Evolutionary conservation across 345 rosid species (phyloP).

Genomic region (Populus deltoides): DNA sequence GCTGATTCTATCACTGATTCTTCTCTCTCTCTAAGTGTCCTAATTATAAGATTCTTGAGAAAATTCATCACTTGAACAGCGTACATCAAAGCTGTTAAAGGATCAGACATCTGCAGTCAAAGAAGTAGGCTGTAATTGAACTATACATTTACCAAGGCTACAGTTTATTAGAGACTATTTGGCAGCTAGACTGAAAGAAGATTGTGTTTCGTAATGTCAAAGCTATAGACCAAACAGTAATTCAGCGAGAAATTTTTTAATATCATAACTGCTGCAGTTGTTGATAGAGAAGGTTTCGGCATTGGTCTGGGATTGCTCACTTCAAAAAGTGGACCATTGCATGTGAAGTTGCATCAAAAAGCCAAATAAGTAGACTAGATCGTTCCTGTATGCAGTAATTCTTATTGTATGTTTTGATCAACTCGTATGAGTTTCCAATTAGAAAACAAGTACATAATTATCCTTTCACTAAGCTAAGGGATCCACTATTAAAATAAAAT

Average conservation of each 20-base stretch:
- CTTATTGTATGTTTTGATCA: background rate
- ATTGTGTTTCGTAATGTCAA: background rate
- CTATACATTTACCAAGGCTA: background rate
- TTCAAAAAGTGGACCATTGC: background rate
- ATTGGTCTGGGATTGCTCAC: background rate
- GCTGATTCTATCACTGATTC: constrained; percentile 46
- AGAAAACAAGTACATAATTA: background rate
- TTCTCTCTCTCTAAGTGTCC: constrained; percentile 62
- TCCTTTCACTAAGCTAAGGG: background rate
- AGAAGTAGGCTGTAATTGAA: background rate
- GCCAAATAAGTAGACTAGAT: background rate
- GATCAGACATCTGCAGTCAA: constrained; percentile 84
- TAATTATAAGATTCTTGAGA: constrained; percentile 69
- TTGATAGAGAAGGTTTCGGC: background rate
- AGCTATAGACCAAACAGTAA: background rate
- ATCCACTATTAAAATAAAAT: too few species aligned
- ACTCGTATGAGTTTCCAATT: background rate
- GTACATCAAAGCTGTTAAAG: constrained; percentile 91
- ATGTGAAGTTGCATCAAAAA: background rate
- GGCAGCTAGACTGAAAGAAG: constrained; percentile 1
- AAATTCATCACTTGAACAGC: constrained; percentile 98
- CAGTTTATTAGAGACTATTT: background rate
- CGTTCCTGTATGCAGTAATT: background rate
- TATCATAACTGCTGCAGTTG: background rate
- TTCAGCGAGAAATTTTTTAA: background rate